phyloP scores from a whole-genome alignment of 2,329 filamentous ascomycete genomes.

The Madurella mycetomatis region DNA sequence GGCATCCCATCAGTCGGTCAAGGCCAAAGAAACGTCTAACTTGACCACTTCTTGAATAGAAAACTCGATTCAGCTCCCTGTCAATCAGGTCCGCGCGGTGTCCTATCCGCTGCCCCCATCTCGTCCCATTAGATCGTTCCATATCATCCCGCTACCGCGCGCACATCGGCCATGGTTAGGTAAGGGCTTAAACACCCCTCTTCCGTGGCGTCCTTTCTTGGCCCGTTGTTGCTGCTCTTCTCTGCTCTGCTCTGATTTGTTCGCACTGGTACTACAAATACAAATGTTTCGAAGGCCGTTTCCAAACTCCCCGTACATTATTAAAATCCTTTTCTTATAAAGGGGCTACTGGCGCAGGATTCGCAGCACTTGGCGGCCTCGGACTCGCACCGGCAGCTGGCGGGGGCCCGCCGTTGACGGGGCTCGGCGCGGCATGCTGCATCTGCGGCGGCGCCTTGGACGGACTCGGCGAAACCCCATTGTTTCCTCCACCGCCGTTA shows the following conservation, averaged over 20 bases:
- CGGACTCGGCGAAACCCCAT: slow-evolving; percentile 14
- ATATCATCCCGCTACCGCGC: background rate
- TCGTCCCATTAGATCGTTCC: slow-evolving; percentile 10
- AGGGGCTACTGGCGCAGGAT: slow-evolving; percentile 5
- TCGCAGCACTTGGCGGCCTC: background rate
- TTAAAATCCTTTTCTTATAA: background rate
- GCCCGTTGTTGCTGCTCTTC: background rate
- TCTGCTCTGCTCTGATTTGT: background rate
- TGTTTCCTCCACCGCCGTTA: slow-evolving; percentile 9
- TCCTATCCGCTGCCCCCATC: background rate
- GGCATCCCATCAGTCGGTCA: too few relatives aligned
- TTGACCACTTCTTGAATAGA: too few relatives aligned
- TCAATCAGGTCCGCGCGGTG: too few relatives aligned
- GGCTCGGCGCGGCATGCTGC: slow-evolving; percentile 21
- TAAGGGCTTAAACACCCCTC: background rate
- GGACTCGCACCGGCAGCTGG: background rate
- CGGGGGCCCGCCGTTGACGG: slow-evolving; percentile 16
- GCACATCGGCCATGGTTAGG: background rate
- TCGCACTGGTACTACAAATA: background rate
- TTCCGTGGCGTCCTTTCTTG: background rate
- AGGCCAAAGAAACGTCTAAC: too few relatives aligned
- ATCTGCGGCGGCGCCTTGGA: slow-evolving; percentile 9
- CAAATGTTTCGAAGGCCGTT: background rate
- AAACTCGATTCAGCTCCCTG: too few relatives aligned
- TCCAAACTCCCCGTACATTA: background rate